Conservation (phyloP, 805 yeast species). For the Saccharomycopsis olivae region DNA sequence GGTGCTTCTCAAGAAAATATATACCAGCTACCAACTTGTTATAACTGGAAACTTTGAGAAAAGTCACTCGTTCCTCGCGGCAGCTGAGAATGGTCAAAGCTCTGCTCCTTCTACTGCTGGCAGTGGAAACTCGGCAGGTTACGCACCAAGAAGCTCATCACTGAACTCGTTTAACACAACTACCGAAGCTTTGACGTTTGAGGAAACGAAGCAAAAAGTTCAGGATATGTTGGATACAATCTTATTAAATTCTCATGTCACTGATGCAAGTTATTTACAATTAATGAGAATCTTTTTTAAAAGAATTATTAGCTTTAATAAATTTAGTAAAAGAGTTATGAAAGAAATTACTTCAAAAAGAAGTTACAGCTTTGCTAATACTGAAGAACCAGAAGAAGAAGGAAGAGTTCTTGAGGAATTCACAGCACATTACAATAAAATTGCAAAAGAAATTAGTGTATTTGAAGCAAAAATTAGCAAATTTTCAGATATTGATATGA, state of each 20-base stretch:
- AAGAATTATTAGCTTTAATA: constrained; percentile 2
- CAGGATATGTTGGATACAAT: constrained; percentile 13
- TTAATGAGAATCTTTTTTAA: constrained; percentile 3
- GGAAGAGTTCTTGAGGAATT: too few relatives aligned
- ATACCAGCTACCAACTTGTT: background rate
- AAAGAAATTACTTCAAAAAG: background rate
- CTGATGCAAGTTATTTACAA: constrained; percentile 3
- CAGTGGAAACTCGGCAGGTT: too few relatives aligned
- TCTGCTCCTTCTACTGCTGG: too few relatives aligned
- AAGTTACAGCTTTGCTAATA: too few relatives aligned
- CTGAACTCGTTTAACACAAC: too few relatives aligned
- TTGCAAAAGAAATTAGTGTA: too few relatives aligned
- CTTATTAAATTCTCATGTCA: constrained; percentile 1
- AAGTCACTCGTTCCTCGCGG: background rate
- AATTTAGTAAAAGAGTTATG: constrained; percentile 1
- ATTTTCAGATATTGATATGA: too few relatives aligned
- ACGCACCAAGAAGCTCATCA: too few relatives aligned
- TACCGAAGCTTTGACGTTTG: background rate
- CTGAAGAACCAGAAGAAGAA: too few relatives aligned
- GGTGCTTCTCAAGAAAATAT: background rate
- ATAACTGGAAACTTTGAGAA: background rate
- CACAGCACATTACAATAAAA: too few relatives aligned
- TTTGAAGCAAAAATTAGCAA: too few relatives aligned
- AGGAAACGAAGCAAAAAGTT: constrained; percentile 2
- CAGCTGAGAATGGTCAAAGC: background rate